Percentiles rank a stretch among this genome's conserved stretches.
Conservation (phyloP, 352 stramenopile species). For the Phytophthora multivora region DNA sequence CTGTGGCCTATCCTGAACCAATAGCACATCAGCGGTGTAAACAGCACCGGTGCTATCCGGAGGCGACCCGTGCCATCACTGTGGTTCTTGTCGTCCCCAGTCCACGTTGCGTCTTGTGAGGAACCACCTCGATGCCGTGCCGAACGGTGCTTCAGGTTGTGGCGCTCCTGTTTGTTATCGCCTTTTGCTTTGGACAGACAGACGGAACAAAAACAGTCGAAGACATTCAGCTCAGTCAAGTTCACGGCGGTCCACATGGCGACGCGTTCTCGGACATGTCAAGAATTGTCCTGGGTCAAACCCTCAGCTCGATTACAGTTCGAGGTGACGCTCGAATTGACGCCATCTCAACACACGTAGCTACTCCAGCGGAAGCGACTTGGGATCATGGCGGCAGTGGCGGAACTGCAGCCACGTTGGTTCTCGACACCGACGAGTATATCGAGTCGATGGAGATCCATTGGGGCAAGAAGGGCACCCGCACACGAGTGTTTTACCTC, state of each 20-base stretch:
- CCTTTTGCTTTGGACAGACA: neutral
- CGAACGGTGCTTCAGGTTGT: constrained; percentile 9
- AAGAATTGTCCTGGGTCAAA: constrained; percentile 19
- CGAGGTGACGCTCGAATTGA: constrained; percentile 12
- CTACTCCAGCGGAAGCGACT: constrained; percentile 8
- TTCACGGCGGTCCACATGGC: constrained; percentile 16
- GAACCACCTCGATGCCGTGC: constrained; percentile 12
- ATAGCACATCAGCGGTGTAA: neutral
- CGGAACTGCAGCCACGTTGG: constrained; percentile 9
- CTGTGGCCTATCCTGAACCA: constrained; percentile 4
- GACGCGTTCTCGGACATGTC: constrained; percentile 29
- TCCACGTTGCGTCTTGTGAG: neutral
- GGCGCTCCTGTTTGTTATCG: constrained; percentile 1
- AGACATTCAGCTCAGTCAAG: constrained; percentile 25
- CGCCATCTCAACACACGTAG: constrained; percentile 6
- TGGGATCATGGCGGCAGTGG: constrained; percentile 24
- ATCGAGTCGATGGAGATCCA: constrained; percentile 30
- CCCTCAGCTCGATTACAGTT: constrained; percentile 22
- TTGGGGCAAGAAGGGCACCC: constrained; percentile 18
- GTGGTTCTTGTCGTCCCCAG: neutral
- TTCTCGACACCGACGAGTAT: constrained; percentile 17
- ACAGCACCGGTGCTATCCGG: constrained; percentile 2
- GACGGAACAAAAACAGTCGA: neutral
- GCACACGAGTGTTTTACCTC: constrained; percentile 24
- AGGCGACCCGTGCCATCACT: neutral